Conservation (phyloP, 2,329 filamentous ascomycete species). For the Calonectria crousiana region DNA sequence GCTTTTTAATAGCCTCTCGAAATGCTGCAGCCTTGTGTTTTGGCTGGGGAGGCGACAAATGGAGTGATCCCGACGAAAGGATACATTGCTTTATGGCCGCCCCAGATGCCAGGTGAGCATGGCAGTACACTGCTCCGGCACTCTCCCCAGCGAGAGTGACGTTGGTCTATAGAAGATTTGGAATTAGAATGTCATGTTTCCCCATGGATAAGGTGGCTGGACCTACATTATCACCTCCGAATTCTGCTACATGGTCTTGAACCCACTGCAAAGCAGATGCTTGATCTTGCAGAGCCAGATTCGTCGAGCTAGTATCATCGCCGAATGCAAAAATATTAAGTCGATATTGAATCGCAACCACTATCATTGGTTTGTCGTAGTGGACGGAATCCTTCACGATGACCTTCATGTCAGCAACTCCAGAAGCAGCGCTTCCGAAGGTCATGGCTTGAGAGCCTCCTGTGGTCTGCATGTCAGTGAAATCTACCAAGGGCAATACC, state of each 20-base stretch:
- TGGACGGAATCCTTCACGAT: conserved; percentile 52
- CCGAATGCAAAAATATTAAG: conserved; percentile 55
- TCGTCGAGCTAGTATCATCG: conserved; percentile 51
- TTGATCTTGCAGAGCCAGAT: conserved; percentile 53
- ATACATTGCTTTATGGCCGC: conserved; percentile 52
- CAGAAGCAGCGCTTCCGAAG: conserved; percentile 56
- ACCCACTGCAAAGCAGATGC: conserved; percentile 48
- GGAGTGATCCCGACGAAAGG: conserved; percentile 56
- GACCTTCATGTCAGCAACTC: conserved; percentile 50
- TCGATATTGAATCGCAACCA: conserved; percentile 37
- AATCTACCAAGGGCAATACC: accelerated
- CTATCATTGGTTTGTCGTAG: conserved; percentile 34
- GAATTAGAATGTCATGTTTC: neutral
- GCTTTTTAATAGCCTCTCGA: neutral
- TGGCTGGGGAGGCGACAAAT: conserved; percentile 57
- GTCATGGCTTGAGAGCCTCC: conserved; percentile 58
- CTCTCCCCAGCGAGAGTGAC: conserved; percentile 60
- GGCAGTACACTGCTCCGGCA: conserved; percentile 58
- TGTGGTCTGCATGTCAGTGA: conserved; percentile 10
- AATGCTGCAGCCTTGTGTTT: neutral
- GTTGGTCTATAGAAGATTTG: conserved; percentile 43
- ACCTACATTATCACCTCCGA: conserved; percentile 44
- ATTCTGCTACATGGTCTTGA: conserved; percentile 40
- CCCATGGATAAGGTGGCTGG: no score
- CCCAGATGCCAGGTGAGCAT: conserved; percentile 55